Conservation (phyloP, 169 alveolate species). For the Besnoitia besnoiti region DNA sequence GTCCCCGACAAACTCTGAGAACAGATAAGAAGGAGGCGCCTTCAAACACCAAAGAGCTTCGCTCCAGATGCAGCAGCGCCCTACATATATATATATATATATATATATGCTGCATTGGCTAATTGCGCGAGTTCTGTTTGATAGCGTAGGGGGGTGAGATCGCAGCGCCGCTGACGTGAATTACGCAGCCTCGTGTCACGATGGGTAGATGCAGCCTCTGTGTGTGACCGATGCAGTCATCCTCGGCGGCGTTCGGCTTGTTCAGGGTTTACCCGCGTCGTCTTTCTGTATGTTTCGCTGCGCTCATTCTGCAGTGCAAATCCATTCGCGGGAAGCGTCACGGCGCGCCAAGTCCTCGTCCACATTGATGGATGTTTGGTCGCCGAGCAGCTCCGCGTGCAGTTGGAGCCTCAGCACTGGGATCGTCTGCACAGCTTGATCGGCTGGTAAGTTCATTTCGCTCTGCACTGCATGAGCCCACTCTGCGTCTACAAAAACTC, state of each 20-base stretch:
- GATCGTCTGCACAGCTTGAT: background rate
- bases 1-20: background rate
- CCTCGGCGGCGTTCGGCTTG: no score
- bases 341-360: constrained; percentile 6
- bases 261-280: background rate
- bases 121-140: background rate
- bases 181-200: no score
- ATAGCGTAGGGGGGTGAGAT: background rate
- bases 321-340: constrained; percentile 22
- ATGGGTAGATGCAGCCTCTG: background rate
- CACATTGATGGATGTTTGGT: constrained; percentile 33
- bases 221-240: no score
- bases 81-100: no score
- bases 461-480: no score
- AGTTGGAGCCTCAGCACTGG: background rate
- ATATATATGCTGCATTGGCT: background rate
- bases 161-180: background rate
- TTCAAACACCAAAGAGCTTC: no score
- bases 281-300: background rate
- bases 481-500: no score
- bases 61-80: background rate
- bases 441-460: background rate
- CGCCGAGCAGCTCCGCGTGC: constrained; percentile 12
- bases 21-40: background rate
- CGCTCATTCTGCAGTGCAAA: background rate